A percentile compares a stretch with the other conserved stretches of the same genome.
These are phyloP conservation scores for Stemphylium beticola DNA, from an alignment of 2,329 filamentous ascomycete species.

Conservation along the genomic window DNA sequence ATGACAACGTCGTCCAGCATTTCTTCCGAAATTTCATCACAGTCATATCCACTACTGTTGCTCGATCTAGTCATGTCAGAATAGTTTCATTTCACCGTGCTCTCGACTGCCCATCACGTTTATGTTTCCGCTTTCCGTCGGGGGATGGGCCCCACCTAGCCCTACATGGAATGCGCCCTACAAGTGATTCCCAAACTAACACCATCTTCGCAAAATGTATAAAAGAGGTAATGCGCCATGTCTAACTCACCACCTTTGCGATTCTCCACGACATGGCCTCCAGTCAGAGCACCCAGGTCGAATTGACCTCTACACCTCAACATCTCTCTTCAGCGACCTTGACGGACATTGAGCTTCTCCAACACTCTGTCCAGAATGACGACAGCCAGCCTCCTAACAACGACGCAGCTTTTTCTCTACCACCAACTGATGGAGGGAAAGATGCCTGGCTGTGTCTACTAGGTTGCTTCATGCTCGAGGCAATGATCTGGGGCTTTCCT, in stretches of 20 bases:
- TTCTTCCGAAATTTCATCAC: too few relatives aligned
- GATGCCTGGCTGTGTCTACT: constrained; percentile 40
- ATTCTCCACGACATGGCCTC: constrained; percentile 22
- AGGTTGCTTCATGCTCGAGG: constrained; percentile 59
- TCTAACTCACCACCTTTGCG: background rate
- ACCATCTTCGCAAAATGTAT: background rate
- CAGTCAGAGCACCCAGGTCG: constrained; percentile 16
- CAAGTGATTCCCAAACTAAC: constrained; percentile 12
- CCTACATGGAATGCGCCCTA: constrained; percentile 28
- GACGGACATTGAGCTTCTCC: constrained; percentile 25
- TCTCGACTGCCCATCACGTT: background rate
- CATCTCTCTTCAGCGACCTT: constrained; percentile 12
- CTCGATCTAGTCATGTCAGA: too few relatives aligned
- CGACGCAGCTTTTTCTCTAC: constrained; percentile 32
- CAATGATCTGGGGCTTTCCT: constrained; percentile 52
- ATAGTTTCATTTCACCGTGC: background rate
- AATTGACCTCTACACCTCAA: constrained; percentile 20
- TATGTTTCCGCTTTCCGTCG: constrained; percentile 8
- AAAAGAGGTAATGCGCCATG: constrained; percentile 1
- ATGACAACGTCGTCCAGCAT: background rate
- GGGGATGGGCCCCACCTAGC: constrained; percentile 1
- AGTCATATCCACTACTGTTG: too few relatives aligned
- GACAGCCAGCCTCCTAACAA: constrained; percentile 18
- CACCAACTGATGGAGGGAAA: constrained; percentile 39
- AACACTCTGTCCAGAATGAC: constrained; percentile 3